Percentiles rank a stretch among this genome's conserved stretches.
These are phyloP conservation scores for Coprinellus aureogranulatus DNA, from an alignment of 768 basidiomycete genomes.

Conservation along the genomic window DNA sequence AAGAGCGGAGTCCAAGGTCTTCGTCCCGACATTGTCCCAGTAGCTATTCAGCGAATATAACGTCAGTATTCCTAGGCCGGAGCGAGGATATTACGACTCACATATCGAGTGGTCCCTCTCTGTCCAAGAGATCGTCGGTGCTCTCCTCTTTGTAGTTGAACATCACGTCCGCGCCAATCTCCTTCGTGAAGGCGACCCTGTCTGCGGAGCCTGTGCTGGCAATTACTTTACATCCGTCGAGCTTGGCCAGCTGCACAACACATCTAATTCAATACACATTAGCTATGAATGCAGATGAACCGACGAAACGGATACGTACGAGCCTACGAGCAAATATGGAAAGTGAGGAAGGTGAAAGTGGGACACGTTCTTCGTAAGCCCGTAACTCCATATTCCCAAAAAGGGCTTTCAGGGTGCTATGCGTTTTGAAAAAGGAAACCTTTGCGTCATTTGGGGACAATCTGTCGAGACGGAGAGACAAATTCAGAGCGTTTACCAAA, in stretches of 20 bases:
- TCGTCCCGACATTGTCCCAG: constrained; percentile 63
- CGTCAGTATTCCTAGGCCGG: neutral
- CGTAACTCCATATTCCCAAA: no score
- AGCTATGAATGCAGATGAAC: no score
- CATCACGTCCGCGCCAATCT: constrained; percentile 63
- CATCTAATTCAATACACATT: constrained; percentile 24
- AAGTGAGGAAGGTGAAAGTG: no score
- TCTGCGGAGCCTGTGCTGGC: constrained; percentile 72
- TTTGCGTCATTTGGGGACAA: no score
- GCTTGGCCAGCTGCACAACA: constrained; percentile 52
- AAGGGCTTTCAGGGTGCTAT: no score
- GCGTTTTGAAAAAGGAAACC: no score
- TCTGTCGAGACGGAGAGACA: no score
- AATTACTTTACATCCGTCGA: constrained; percentile 61
- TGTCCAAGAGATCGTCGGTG: constrained; percentile 48
- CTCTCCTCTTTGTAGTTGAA: constrained; percentile 72
- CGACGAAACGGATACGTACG: no score
- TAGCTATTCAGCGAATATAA: constrained; percentile 27
- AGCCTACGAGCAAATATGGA: no score
- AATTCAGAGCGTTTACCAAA: no score
- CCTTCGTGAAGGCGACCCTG: constrained; percentile 61
- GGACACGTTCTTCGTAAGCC: no score
- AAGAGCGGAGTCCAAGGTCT: constrained; percentile 55
- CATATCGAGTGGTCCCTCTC: constrained; percentile 53
- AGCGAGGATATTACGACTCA: constrained; percentile 25